Evolutionary conservation across 371 early-diverging fungal species (phyloP).

Genomic region (Mortierella sp.): DNA sequence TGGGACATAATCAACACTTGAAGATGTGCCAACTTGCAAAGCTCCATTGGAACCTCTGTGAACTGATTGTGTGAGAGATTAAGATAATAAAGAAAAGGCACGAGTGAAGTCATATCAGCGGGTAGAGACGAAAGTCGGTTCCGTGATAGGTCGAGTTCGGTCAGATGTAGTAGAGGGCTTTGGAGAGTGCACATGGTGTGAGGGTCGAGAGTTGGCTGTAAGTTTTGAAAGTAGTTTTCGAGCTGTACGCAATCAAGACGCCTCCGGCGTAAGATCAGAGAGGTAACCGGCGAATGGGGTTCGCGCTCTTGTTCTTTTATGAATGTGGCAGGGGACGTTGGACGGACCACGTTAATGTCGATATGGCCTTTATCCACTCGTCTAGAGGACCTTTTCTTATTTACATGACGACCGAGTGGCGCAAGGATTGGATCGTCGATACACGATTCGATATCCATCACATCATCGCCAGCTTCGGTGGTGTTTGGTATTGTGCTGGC

Average conservation of each 20-base stretch:
- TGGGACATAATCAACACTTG: conserved; percentile 69
- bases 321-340: conserved; percentile 23
- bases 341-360: conserved; percentile 47
- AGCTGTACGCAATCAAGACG: conserved; percentile 59
- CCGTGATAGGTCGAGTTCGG: conserved; percentile 72
- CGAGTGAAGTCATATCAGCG: conserved; percentile 53
- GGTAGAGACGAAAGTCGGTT: conserved; percentile 65
- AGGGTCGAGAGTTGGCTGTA: conserved; percentile 61
- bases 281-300: conserved; percentile 51
- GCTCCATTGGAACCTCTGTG: conserved; percentile 62
- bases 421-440: conserved; percentile 72
- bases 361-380: conserved; percentile 37
- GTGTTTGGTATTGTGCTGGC: neutral
- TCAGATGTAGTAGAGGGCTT: conserved; percentile 57
- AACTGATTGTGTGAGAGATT: conserved; percentile 71
- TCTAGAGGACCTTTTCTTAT: conserved; percentile 24
- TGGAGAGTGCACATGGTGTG: conserved; percentile 47
- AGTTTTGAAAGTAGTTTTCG: conserved; percentile 53
- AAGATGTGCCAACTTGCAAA: conserved; percentile 61
- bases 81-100: conserved; percentile 61
- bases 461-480: conserved; percentile 13
- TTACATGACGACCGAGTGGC: conserved; percentile 67
- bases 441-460: conserved; percentile 72
- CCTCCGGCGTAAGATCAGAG: conserved; percentile 64
- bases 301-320: conserved; percentile 46